These are phyloP conservation scores for Apophysomyces ossiformis DNA, from an alignment of 371 early-diverging fungal genomes.

Conservation along the genomic window DNA sequence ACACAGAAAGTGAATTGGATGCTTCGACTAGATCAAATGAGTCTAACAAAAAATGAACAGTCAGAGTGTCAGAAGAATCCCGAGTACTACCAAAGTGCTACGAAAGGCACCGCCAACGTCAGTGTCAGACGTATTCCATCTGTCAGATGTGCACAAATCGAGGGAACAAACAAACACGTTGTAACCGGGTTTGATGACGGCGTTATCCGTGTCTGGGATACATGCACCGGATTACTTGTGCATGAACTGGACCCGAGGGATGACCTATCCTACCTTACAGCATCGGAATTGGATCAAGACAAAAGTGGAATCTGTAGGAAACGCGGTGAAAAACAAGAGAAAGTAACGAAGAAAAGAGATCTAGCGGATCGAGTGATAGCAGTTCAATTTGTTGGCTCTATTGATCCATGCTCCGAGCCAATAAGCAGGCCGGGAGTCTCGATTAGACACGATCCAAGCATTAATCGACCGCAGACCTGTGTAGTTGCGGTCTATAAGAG, in stretches of 20 bases:
- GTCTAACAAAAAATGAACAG: constrained; percentile 10
- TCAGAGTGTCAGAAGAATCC: constrained; percentile 22
- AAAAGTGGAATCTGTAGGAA: constrained; percentile 6
- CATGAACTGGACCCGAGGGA: constrained; percentile 23
- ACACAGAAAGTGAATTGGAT: constrained; percentile 30
- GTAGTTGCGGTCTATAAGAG: constrained; percentile 33
- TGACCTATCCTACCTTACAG: constrained; percentile 14
- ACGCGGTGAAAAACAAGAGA: not conserved
- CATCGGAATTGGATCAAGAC: constrained; percentile 1
- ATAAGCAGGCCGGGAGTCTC: constrained; percentile 24
- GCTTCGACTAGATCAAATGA: constrained; percentile 29
- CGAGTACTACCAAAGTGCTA: constrained; percentile 9
- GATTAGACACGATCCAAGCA: not conserved
- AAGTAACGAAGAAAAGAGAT: not conserved
- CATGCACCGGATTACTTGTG: constrained; percentile 21
- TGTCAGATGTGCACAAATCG: constrained; percentile 30
- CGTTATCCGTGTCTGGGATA: constrained; percentile 36
- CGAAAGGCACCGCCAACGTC: not conserved
- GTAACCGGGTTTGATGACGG: constrained; percentile 38
- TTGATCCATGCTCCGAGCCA: constrained; percentile 23
- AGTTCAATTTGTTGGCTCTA: constrained; percentile 23
- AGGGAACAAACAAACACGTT: constrained; percentile 34
- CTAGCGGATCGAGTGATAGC: constrained; percentile 23
- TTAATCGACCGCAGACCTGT: constrained; percentile 20
- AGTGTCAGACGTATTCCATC: constrained; percentile 9